Evolutionary conservation across 495 filamentous ascomycete species (phyloP).

Genomic region (Platismatia glauca): DNA sequence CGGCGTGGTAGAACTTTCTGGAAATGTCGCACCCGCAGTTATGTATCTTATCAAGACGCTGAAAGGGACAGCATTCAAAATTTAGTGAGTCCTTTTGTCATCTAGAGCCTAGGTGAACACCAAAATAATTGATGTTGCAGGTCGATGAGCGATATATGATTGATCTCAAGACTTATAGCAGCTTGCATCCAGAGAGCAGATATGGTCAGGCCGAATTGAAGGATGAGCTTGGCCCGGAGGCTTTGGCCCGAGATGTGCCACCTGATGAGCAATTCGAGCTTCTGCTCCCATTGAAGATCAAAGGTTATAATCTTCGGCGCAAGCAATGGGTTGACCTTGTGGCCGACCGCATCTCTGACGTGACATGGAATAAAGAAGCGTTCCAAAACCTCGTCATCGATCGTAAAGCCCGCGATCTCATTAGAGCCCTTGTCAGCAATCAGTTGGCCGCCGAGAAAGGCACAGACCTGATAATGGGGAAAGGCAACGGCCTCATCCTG

Average conservation of each 20-base stretch:
- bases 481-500: constrained; percentile 15
- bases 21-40: not conserved
- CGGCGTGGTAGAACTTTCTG: not conserved
- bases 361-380: constrained; percentile 43
- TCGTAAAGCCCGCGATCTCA: constrained; percentile 38
- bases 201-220: not conserved
- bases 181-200: not conserved
- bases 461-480: constrained; percentile 34
- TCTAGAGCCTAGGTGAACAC: not conserved
- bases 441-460: constrained; percentile 26
- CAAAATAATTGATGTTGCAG: not conserved
- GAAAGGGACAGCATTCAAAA: not conserved
- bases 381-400: constrained; percentile 48
- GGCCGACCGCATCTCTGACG: constrained; percentile 32
- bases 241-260: not conserved
- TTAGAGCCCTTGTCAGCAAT: constrained; percentile 40
- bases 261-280: not conserved
- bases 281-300: constrained; percentile 19
- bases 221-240: not conserved
- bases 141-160: constrained; percentile 1
- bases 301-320: constrained; percentile 31
- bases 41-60: constrained; percentile 1
- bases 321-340: constrained; percentile 39
- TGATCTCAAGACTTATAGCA: not conserved
- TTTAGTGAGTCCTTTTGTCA: not conserved